Evolutionary conservation across 2,329 filamentous ascomycete species (phyloP).

Genomic region (Boeremia lycopersici): DNA sequence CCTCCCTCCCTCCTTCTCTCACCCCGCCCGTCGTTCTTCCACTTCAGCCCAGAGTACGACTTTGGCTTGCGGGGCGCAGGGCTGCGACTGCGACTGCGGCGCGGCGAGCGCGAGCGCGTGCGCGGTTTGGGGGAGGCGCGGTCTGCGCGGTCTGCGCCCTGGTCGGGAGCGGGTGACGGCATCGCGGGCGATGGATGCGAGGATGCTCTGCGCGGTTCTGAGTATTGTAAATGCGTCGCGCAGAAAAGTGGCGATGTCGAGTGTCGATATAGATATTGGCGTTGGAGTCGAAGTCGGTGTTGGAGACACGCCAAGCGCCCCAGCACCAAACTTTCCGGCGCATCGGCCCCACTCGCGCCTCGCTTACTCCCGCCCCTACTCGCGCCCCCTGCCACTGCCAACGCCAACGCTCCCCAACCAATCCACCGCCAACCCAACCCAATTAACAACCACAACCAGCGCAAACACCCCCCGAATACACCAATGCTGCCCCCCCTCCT

Average conservation of each 20-base stretch:
- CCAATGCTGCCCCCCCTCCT: constrained; percentile 25
- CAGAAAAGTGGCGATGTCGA: too few relatives aligned
- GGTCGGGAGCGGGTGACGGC: constrained; percentile 21
- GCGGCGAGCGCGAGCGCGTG: constrained; percentile 38
- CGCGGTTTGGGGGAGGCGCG: constrained; percentile 13
- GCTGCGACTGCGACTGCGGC: constrained; percentile 26
- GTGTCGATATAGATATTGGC: too few relatives aligned
- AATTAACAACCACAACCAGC: not conserved
- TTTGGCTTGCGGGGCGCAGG: constrained; percentile 33
- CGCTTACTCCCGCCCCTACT: constrained; percentile 25
- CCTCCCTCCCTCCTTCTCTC: constrained; percentile 3
- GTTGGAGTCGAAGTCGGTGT: too few relatives aligned
- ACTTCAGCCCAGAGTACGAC: constrained; percentile 62
- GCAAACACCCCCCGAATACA: too few relatives aligned
- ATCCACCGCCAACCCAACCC: not conserved
- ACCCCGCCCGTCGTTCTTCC: constrained; percentile 57
- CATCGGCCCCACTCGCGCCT: constrained; percentile 7
- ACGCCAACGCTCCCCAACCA: not conserved
- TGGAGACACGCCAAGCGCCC: not conserved
- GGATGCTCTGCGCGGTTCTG: too few relatives aligned
- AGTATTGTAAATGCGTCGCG: too few relatives aligned
- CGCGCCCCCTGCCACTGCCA: constrained; percentile 16
- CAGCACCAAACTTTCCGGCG: constrained; percentile 14
- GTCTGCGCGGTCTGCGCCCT: constrained; percentile 3
- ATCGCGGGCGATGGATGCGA: constrained; percentile 5